Percentiles rank a stretch among this genome's conserved stretches.
Conservation (phyloP, 257 asterid species). For the Henckelia pumila region DNA sequence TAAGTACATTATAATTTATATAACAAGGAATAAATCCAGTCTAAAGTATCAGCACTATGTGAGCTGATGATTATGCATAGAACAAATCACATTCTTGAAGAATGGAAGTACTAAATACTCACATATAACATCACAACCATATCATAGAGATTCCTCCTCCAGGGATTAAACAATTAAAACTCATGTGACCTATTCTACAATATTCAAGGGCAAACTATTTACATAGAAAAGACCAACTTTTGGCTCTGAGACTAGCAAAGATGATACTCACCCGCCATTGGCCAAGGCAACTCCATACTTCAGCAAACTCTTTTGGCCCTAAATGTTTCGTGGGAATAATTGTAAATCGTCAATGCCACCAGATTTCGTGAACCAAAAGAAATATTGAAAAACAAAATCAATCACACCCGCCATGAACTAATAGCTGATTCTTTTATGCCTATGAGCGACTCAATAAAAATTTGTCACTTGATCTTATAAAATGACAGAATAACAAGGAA, state of each 20-base stretch:
- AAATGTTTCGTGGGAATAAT: conserved; percentile 15
- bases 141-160: conserved; percentile 5
- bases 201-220: neutral
- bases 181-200: neutral
- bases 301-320: conserved; percentile 83
- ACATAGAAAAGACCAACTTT: neutral
- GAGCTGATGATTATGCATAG: neutral
- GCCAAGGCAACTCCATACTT: conserved; percentile 75
- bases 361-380: conserved; percentile 13
- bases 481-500: too few species aligned
- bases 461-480: too few species aligned
- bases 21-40: neutral
- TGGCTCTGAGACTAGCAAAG: neutral
- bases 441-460: neutral
- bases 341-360: conserved; percentile 1
- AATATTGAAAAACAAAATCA: conserved; percentile 1
- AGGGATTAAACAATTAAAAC: neutral
- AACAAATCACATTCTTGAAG: neutral
- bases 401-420: conserved; percentile 7
- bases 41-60: neutral
- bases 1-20: neutral
- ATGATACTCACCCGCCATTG: conserved; percentile 70
- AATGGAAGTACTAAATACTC: neutral
- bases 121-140: neutral
- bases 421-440: neutral